These are phyloP conservation scores for Tetrapisispora pingtungensis DNA, from an alignment of 805 yeast species.

Conservation along the genomic window DNA sequence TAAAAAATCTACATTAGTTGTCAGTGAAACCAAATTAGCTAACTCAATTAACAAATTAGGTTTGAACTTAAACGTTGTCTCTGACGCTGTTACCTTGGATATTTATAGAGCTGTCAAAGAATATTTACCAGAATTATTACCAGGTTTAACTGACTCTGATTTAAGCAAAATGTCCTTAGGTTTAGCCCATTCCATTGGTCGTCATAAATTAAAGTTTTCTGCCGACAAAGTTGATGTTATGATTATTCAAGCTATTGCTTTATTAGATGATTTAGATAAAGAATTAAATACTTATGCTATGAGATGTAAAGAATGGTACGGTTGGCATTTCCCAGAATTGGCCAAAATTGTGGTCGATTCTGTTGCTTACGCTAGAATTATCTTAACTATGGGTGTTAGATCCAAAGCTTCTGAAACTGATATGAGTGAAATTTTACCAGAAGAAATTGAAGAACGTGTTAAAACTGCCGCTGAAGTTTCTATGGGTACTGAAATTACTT, in stretches of 20 bases:
- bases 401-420: constrained; percentile 86
- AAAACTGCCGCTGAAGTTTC: constrained; percentile 94
- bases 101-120: constrained; percentile 93
- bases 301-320: constrained; percentile 99
- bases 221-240: constrained; percentile 98
- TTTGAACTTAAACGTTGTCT: constrained; percentile 73
- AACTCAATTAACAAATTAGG: constrained; percentile 94
- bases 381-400: constrained; percentile 88
- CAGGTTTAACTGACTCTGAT: constrained; percentile 81
- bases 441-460: constrained; percentile 83
- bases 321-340: constrained; percentile 99
- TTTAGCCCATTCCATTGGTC: constrained; percentile 96
- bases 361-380: constrained; percentile 90
- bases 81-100: constrained; percentile 92
- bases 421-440: constrained; percentile 83
- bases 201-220: constrained; percentile 93
- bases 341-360: constrained; percentile 95
- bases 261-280: constrained; percentile 92
- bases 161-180: constrained; percentile 93
- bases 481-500: constrained; percentile 98
- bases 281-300: constrained; percentile 96
- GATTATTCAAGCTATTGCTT: constrained; percentile 98
- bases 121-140: constrained; percentile 84
- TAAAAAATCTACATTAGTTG: constrained; percentile 80
- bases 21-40: constrained; percentile 91